Evolutionary conservation across 108 stramenopile genomes (phyloP).

Genomic region (Bacterosira constricta): DNA sequence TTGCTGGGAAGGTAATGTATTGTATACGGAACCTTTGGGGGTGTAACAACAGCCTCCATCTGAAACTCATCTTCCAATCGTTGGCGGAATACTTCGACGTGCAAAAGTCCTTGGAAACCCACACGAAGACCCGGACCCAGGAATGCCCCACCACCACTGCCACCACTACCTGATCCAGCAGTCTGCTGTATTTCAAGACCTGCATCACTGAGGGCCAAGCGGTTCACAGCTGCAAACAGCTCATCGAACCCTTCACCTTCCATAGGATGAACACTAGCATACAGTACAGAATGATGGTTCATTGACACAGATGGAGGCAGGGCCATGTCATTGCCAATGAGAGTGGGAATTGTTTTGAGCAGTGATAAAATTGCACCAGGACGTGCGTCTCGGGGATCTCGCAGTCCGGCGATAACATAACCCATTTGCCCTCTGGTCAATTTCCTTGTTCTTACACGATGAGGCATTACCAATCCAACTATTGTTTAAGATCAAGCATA

Average conservation of each 20-base stretch:
- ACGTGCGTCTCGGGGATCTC: constrained; percentile 89
- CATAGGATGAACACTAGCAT: constrained; percentile 94
- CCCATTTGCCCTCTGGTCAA: constrained; percentile 92
- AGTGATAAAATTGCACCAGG: constrained; percentile 87
- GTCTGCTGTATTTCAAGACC: constrained; percentile 81
- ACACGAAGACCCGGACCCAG: constrained; percentile 94
- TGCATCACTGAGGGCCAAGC: constrained; percentile 93
- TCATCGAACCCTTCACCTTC: constrained; percentile 93
- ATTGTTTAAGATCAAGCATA: constrained; percentile 53
- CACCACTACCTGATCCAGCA: constrained; percentile 45
- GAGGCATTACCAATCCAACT: constrained; percentile 91
- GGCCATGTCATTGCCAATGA: constrained; percentile 50
- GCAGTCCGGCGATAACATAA: constrained; percentile 89
- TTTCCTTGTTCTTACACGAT: constrained; percentile 59
- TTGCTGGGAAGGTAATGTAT: constrained; percentile 81
- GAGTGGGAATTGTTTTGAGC: constrained; percentile 50
- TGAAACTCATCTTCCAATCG: constrained; percentile 94
- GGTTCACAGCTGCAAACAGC: constrained; percentile 86
- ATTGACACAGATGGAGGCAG: constrained; percentile 52
- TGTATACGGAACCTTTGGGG: constrained; percentile 96
- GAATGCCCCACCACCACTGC: constrained; percentile 76
- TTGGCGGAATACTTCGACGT: constrained; percentile 98
- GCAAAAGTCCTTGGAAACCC: constrained; percentile 97
- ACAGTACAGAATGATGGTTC: constrained; percentile 85
- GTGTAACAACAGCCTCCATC: constrained; percentile 95